Conservation (phyloP, 2,329 filamentous ascomycete species). For the Chrysoporthe cubensis region DNA sequence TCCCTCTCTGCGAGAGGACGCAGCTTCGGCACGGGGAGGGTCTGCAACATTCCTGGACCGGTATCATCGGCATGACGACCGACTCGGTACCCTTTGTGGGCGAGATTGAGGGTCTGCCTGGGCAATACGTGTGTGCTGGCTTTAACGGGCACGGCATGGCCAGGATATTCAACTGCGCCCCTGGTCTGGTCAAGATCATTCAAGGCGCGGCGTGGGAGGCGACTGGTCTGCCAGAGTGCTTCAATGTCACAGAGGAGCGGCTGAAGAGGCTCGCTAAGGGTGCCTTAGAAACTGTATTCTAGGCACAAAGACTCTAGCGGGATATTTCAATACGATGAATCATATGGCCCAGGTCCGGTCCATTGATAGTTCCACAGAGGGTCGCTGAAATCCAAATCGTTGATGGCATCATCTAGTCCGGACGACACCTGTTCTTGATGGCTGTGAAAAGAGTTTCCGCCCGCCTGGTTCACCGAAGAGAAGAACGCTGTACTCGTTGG, state of each 20-base stretch:
- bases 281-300: conserved; percentile 21
- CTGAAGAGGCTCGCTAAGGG: conserved; percentile 14
- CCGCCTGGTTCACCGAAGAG: background rate
- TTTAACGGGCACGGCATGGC: conserved; percentile 54
- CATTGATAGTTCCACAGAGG: background rate
- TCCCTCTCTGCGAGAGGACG: conserved; percentile 36
- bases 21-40: conserved; percentile 45
- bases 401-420: background rate
- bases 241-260: conserved; percentile 8
- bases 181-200: conserved; percentile 47
- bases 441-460: background rate
- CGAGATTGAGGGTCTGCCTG: conserved; percentile 42
- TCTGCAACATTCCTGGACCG: conserved; percentile 50
- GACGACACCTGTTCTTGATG: background rate
- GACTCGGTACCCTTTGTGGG: conserved; percentile 53
- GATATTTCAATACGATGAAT: too few relatives aligned
- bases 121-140: conserved; percentile 54
- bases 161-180: conserved; percentile 50
- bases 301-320: too few relatives aligned
- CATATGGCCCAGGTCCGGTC: background rate
- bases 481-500: background rate
- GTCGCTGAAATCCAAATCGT: background rate
- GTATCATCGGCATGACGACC: conserved; percentile 43
- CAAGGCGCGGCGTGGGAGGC: conserved; percentile 43
- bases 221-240: conserved; percentile 37